phyloP scores from a whole-genome alignment of 1,284 basidiomycete genomes.

The Ceratobasidium sp. region DNA sequence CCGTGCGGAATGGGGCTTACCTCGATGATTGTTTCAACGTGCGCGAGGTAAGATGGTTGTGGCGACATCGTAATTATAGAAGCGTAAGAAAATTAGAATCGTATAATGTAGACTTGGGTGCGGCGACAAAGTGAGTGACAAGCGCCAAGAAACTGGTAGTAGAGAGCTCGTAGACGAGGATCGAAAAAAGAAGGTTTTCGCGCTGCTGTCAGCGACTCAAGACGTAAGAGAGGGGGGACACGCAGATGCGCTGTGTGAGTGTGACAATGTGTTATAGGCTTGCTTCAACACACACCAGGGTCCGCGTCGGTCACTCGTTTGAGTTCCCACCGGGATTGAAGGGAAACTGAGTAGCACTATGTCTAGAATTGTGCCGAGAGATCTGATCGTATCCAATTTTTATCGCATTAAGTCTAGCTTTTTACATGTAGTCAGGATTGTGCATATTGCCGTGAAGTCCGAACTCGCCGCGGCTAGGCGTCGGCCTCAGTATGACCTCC shows the following conservation, averaged over 20 bases:
- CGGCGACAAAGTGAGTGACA: not conserved
- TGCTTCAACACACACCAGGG: conserved; percentile 20
- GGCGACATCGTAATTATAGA: not conserved
- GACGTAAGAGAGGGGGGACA: not conserved
- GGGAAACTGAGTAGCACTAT: not conserved
- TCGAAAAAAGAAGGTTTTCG: not conserved
- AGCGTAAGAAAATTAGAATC: not conserved
- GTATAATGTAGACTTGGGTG: not conserved
- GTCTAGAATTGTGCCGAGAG: not conserved
- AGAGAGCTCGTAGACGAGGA: not conserved
- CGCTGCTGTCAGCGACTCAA: not conserved
- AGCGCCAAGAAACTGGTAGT: not conserved
- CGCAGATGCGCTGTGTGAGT: not conserved
- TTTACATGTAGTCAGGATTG: not conserved
- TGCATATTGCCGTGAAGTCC: not conserved
- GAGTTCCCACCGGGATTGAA: conserved; percentile 30
- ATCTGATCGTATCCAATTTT: not conserved
- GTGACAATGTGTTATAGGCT: conserved; percentile 4
- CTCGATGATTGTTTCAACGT: conserved; percentile 33
- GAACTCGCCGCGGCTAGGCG: not conserved
- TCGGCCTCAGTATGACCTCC: not conserved
- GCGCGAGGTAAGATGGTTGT: conserved; percentile 14
- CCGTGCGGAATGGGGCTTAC: not conserved
- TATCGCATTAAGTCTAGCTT: not conserved
- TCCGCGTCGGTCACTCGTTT: not conserved